Evolutionary conservation across 345 rosid genomes (phyloP), one percentile per base, ranked within the genome.

Genomic region (Eucalyptus cladocalyx): DNA sequence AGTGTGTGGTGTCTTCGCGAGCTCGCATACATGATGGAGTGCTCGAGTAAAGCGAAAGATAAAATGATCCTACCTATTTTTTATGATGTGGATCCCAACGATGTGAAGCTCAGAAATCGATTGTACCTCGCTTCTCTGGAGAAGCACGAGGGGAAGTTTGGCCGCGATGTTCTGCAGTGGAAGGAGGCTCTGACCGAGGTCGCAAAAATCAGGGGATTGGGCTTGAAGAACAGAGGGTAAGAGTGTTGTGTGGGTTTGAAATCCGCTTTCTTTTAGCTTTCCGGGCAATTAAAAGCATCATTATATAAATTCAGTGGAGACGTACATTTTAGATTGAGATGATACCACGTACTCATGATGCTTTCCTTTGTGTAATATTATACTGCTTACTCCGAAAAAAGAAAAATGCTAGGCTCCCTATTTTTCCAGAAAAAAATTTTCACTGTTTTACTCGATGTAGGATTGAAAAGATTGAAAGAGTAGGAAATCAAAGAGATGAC

Each of bases 21-120:
- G 18, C 51, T 49, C 51, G 0, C 53, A 0, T 19, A 6, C 19
- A 50, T 16, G 53, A 0, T 50, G 53, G 53, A 50, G 0, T 50
- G 19, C 19, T 50, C 1, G 53, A 16, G 53, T 0, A 50, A 50
- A 50, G 53, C 1, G 53, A 50, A 50, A 13, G 72, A 65, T 15
- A 65, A 65, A 65, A 15, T 15, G 37, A 65, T 65, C 10, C 72
- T n/a, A 65, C 72, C 72, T 32, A 30, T 62, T 30, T 62, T 62
- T 0, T 60, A 2, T 60, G n/a, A 60, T 0, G 67, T 60, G 3
- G n/a, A 60, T 60, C n/a, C 67, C 4, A 16, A 62, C 0, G 37
- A n/a, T 65, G 72, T 65, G 37, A 65, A 65, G 37, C 72, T 65
- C 72, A 0, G 2, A 65, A 65, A 37, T 65, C 5, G 0, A n/a